Conservation (phyloP, 1,284 basidiomycete genomes). For the Tylopilus sp. region DNA sequence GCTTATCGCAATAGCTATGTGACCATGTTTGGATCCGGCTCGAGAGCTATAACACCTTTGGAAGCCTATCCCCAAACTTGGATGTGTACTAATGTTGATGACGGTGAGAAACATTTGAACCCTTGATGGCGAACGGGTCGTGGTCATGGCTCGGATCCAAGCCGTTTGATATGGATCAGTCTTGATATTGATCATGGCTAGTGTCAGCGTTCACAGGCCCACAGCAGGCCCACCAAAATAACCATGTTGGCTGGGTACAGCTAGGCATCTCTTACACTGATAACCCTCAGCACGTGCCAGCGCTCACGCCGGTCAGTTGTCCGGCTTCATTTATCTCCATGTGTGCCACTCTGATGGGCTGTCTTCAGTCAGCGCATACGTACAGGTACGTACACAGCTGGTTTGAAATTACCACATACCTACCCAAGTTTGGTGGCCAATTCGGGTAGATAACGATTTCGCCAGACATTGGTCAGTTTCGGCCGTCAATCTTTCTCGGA, state of each 20-base stretch:
- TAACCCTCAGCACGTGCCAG: no score
- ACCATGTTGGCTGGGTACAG: no score
- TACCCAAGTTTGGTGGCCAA: not conserved
- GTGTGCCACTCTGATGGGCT: not conserved
- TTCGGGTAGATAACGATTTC: conserved; percentile 21
- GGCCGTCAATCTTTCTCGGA: not conserved
- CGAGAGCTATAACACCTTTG: not conserved
- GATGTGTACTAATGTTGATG: not conserved
- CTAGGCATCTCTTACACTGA: no score
- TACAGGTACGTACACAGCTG: not conserved
- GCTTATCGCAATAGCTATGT: not conserved
- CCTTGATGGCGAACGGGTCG: not conserved
- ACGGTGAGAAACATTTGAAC: not conserved
- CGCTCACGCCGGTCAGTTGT: not conserved
- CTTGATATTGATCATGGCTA: not conserved
- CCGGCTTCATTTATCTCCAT: not conserved
- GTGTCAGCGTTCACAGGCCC: not conserved
- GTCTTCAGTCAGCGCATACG: no score
- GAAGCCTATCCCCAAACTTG: conserved; percentile 8
- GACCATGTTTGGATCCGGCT: not conserved
- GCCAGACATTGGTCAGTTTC: conserved; percentile 10
- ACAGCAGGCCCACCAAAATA: not conserved
- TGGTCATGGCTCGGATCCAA: not conserved
- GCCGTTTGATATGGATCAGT: not conserved
- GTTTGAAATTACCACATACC: not conserved